phyloP scores from a whole-genome alignment of 371 early-diverging fungal species.

The Rhizopus sp. region DNA sequence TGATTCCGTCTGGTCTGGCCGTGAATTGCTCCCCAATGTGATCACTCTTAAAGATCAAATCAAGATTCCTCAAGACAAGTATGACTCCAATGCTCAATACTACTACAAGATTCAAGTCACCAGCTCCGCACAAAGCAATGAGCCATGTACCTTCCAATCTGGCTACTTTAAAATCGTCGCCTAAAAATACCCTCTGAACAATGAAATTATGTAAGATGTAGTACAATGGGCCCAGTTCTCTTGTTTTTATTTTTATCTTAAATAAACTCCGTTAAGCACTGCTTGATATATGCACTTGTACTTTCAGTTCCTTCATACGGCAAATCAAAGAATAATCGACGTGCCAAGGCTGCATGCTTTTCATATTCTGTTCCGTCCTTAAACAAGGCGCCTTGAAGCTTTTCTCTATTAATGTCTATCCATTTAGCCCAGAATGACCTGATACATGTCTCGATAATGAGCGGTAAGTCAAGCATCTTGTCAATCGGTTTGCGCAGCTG shows the following conservation, averaged over 20 bases:
- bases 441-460: conserved; percentile 67
- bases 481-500: conserved; percentile 65
- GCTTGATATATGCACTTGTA: conserved; percentile 57
- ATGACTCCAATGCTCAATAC: conserved; percentile 18
- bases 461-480: conserved; percentile 56
- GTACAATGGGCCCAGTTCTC: neutral
- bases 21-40: conserved; percentile 14
- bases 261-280: neutral
- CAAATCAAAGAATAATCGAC: conserved; percentile 81
- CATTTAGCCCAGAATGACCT: conserved; percentile 69
- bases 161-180: conserved; percentile 24
- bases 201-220: conserved; percentile 1
- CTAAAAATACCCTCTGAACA: conserved; percentile 3
- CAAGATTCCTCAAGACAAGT: conserved; percentile 17
- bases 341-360: conserved; percentile 60
- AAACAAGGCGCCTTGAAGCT: conserved; percentile 11
- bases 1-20: conserved; percentile 20
- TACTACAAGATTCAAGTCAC: conserved; percentile 24
- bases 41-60: conserved; percentile 29
- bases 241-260: neutral
- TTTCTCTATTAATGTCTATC: conserved; percentile 41
- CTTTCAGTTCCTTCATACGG: conserved; percentile 71
- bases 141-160: conserved; percentile 31
- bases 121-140: conserved; percentile 13
- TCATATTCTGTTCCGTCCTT: conserved; percentile 43